Percentiles rank a stretch among this genome's conserved stretches.
Conservation (phyloP, 495 filamentous ascomycete genomes). For the Bathelium albidoporum region DNA sequence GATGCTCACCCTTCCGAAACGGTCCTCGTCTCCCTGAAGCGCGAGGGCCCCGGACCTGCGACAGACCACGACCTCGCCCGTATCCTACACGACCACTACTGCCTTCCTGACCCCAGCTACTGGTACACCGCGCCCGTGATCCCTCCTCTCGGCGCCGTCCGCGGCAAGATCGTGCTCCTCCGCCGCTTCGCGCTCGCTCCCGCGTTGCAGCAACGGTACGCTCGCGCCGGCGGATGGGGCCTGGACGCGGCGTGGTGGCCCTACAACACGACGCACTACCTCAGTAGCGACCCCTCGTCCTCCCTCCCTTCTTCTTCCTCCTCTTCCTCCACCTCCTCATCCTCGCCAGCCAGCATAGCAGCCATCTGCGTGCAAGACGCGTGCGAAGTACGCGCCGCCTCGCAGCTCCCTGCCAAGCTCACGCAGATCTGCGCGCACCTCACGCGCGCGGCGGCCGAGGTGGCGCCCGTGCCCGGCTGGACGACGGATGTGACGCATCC, state of each 20-base stretch:
- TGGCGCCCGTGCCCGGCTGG: constrained; percentile 28
- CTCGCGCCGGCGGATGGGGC: too few species aligned
- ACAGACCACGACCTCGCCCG: constrained; percentile 70
- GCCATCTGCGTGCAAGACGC: constrained; percentile 87
- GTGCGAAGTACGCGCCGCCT: constrained; percentile 71
- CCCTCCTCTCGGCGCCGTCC: constrained; percentile 67
- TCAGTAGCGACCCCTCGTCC: too few species aligned
- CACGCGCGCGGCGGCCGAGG: constrained; percentile 50
- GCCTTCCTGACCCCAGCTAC: constrained; percentile 40
- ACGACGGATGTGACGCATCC: constrained; percentile 36
- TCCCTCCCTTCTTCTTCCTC: too few species aligned
- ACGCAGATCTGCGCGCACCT: constrained; percentile 61
- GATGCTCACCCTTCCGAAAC: constrained; percentile 68
- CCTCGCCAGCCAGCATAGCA: constrained; percentile 60
- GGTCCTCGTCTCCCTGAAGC: constrained; percentile 79
- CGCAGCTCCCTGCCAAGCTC: constrained; percentile 75
- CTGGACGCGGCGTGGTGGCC: constrained; percentile 79
- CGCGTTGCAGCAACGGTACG: too few species aligned
- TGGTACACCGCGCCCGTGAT: constrained; percentile 79
- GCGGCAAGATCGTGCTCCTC: constrained; percentile 76
- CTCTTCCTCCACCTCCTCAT: constrained; percentile 52
- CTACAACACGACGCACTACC: constrained; percentile 74
- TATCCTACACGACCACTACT: constrained; percentile 62
- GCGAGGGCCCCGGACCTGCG: constrained; percentile 71
- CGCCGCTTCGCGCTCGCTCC: constrained; percentile 69